Conservation (phyloP, 345 rosid genomes). For the Arabis hirsuta region DNA sequence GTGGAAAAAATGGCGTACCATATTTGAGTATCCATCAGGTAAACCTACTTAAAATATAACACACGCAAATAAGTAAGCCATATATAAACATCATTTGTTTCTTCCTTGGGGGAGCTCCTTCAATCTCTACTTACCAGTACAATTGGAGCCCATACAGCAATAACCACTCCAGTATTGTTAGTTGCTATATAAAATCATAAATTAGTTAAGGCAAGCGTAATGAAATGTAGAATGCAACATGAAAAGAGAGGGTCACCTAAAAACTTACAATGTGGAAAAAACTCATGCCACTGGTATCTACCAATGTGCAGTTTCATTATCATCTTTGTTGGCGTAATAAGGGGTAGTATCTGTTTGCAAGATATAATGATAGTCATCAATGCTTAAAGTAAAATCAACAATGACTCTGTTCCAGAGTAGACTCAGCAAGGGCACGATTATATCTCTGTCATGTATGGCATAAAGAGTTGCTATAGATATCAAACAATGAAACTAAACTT, state of each 20-base stretch:
- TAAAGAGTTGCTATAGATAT: no score
- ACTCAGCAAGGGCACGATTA: slow-evolving; percentile 1
- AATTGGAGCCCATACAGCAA: slow-evolving; percentile 92
- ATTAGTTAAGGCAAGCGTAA: slow-evolving; percentile 11
- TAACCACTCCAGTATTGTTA: slow-evolving; percentile 74
- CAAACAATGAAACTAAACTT: no score
- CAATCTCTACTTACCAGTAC: slow-evolving; percentile 65
- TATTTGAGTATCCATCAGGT: slow-evolving; percentile 90
- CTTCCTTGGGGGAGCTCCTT: slow-evolving; percentile 16
- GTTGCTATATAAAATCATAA: slow-evolving; percentile 52
- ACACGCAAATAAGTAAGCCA: slow-evolving; percentile 21
- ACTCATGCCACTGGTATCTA: slow-evolving; percentile 84
- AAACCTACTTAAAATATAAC: slow-evolving; percentile 58
- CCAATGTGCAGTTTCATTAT: slow-evolving; percentile 65
- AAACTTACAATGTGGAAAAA: slow-evolving; percentile 69
- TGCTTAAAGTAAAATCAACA: neutral
- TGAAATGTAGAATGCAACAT: slow-evolving; percentile 8
- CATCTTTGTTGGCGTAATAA: slow-evolving; percentile 75
- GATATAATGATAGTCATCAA: slow-evolving; percentile 21
- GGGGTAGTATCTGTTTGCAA: slow-evolving; percentile 71
- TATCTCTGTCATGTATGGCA: no score
- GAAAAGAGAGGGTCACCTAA: slow-evolving; percentile 4
- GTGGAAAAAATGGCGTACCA: slow-evolving; percentile 97
- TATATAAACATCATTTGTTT: neutral
- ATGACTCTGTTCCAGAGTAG: neutral